Evolutionary conservation across 169 alveolate species (phyloP), one percentile per base, ranked within the genome.

Genomic region (Plasmodium fragile): DNA sequence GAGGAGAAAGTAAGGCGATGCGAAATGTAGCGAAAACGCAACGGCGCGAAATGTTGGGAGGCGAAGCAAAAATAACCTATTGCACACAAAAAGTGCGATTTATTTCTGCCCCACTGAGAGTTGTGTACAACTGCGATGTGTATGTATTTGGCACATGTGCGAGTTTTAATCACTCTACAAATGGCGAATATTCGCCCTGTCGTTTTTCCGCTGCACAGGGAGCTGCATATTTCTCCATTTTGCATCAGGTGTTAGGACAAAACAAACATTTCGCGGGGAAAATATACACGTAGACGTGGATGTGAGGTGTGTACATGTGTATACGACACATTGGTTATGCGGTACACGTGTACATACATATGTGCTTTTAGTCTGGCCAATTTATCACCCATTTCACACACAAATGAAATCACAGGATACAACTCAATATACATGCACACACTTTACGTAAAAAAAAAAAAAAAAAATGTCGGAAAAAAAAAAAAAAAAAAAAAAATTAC

Each of bases 371-470:
- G 30, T 28, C 75, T 32, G 6, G 52, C 77, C 41, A 83, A 25
- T 69, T 65, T 30, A 52, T 41, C 73, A 69, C 13, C 39, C 69
- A 52, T 71, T 25, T 73, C 93, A 43, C 93, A 85, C 93, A 85
- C 71, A 30, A 73, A 81, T 8, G 2, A 85, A 85, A 52, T 13
- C 45, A 32, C 85, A 75, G 83, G 72, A 41, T 85, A 52, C 73
- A 53, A 70, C 18, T 52, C 34, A 84, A 34, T 45, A 34, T 84
- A 84, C 65, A 84, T 84, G 93, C 93, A 73, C 93, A 84, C 93
- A 84, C 85, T 36, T 84, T 30, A 41, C 28, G 52, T 69, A 70
- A 83, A 41, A 83, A 25, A 59, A 55, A 82, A 81, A 45, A 84
- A 82, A 81, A 45, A 84, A 84, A 84, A 84, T 69, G 81, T 73